Conservation (phyloP, 192 early-diverging fungal genomes). For the Obelidium mucronatum region DNA sequence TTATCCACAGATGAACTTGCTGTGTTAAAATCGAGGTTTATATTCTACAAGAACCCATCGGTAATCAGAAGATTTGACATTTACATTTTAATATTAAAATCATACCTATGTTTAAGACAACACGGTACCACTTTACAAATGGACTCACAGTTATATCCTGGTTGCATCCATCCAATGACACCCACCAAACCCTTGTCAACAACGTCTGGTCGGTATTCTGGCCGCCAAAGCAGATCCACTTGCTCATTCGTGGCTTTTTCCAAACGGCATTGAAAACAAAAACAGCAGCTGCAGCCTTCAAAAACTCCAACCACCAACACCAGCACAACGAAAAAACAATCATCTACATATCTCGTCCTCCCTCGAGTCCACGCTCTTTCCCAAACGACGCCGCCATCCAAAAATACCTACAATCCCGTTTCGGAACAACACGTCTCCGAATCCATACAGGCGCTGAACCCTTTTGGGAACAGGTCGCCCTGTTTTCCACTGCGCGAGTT, state of each 20-base stretch:
- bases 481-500: conserved; percentile 22
- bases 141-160: conserved; percentile 11
- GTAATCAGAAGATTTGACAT: too few relatives aligned
- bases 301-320: too few relatives aligned
- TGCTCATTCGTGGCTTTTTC: conserved; percentile 1
- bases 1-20: neutral
- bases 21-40: neutral
- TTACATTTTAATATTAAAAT: too few relatives aligned
- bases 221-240: conserved; percentile 17
- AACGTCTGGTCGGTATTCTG: conserved; percentile 27
- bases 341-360: conserved; percentile 1
- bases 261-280: conserved; percentile 3
- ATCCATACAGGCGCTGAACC: conserved; percentile 13
- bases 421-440: conserved; percentile 1
- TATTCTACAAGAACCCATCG: neutral
- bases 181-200: neutral
- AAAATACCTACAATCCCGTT: neutral
- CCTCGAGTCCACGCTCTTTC: conserved; percentile 15
- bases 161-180: conserved; percentile 14
- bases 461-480: neutral
- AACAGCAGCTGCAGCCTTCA: neutral
- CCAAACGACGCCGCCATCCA: conserved; percentile 16
- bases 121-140: conserved; percentile 1
- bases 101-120: too few relatives aligned
- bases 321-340: neutral